Evolutionary conservation across 169 alveolate species (phyloP), one percentile per base, ranked within the genome.

Genomic region (Cryptosporidium tyzzeri): DNA sequence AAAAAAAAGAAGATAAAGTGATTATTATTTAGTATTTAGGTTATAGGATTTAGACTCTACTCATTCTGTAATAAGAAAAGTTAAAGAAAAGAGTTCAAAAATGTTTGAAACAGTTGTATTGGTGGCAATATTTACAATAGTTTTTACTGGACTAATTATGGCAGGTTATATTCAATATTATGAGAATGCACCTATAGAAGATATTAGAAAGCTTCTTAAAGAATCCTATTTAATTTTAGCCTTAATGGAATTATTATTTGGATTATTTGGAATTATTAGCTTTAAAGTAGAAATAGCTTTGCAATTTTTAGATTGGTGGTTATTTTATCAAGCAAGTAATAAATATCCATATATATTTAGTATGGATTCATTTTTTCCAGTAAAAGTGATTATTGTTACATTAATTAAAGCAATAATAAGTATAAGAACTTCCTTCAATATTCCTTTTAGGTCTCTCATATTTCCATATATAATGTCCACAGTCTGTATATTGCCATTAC

Each of bases 261-360:
- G 75, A 6, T 62, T 80, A 37, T 61, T 50, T 35, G 89, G 89
- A 23, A 6, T 80, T 45, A n/a, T 61, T 50, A 65, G 75, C 29
- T 39, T 80, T 35, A 80, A 65, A 45, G 33, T 18, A 33, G 67
- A 62, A 33, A 16, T 65, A 14, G 12, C 45, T 41, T 10, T 59
- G 14, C 75, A 62, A n/a, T 41, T 80, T 62, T 21, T 80, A 62
- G 50, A 80, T 65, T 80, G 89, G 89, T 80, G 89, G 89, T 26
- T 65, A 12, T 80, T 80, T 65, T 80, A 44, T 37, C 80, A 80
- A 41, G 89, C 75, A 21, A 62, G 80, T 29, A 16, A 26, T 12
- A 80, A 65, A 26, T 80, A 80, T 39, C 89, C 89, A 31, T 80
- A 62, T 29, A 80, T 80, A 61, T 80, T 80, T 41, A 65, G 67